A percentile compares a stretch with the other conserved stretches of the same genome.
Conservation (phyloP, 1,284 basidiomycete genomes). For the Anthracocystis panici-leucophaei region DNA sequence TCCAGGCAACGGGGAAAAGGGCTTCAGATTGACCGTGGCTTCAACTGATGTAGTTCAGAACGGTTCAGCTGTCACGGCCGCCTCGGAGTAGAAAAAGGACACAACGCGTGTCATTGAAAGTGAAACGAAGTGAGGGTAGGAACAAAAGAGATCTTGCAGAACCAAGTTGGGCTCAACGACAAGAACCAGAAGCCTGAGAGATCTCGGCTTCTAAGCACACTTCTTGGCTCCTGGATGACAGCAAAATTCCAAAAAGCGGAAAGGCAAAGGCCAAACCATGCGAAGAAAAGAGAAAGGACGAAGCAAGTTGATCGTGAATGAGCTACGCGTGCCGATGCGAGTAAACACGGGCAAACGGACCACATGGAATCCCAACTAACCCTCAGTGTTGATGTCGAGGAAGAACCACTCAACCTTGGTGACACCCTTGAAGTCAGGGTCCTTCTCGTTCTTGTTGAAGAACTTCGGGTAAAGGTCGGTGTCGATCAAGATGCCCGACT, state of each 20-base stretch:
- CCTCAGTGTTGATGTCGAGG: constrained; percentile 45
- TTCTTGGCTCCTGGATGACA: neutral
- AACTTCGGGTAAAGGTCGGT: constrained; percentile 30
- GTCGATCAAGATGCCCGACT: constrained; percentile 35
- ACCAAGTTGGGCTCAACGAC: no score
- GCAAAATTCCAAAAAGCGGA: neutral
- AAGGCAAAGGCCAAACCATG: neutral
- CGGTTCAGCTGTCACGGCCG: no score
- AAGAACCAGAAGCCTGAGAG: no score
- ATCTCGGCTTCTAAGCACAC: no score
- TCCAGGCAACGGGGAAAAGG: neutral
- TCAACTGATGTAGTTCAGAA: no score
- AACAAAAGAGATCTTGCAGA: neutral
- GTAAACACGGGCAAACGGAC: neutral
- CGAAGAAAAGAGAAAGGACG: neutral
- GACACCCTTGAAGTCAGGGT: constrained; percentile 1
- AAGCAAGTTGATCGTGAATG: neutral
- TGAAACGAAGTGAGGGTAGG: neutral
- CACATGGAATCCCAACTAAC: constrained; percentile 2
- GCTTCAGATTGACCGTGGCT: neutral
- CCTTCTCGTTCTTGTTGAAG: constrained; percentile 23
- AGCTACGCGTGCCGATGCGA: constrained; percentile 14
- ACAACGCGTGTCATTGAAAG: constrained; percentile 7
- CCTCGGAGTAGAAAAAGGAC: neutral
- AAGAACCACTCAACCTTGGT: constrained; percentile 43